phyloP scores from a whole-genome alignment of 1,284 basidiomycete species.

The Trichosporon faecale region DNA sequence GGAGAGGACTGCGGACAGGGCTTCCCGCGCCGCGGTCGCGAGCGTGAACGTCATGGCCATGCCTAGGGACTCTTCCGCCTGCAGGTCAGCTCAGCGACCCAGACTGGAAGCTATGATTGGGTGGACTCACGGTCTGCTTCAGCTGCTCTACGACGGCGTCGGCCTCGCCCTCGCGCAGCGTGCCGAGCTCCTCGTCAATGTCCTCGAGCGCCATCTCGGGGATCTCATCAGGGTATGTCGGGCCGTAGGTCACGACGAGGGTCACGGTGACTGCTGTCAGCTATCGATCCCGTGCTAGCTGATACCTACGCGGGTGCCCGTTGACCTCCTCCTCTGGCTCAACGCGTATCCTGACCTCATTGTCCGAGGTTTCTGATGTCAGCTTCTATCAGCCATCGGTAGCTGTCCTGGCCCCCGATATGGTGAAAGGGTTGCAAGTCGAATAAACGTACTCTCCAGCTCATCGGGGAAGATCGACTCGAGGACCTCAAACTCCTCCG shows the following conservation, averaged over 20 bases:
- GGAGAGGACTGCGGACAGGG: conserved; percentile 64
- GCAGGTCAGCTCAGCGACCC: background rate
- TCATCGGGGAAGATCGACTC: conserved; percentile 95
- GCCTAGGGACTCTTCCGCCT: conserved; percentile 87
- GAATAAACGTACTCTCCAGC: conserved; percentile 70
- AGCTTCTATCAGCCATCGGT: conserved; percentile 49
- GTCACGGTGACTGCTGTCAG: conserved; percentile 65
- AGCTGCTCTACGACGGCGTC: conserved; percentile 65
- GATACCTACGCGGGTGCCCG: conserved; percentile 32
- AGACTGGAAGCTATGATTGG: background rate
- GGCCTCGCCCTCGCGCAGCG: conserved; percentile 58
- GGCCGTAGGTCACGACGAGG: conserved; percentile 67
- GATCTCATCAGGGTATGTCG: conserved; percentile 69
- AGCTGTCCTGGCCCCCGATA: background rate
- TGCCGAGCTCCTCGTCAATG: conserved; percentile 57
- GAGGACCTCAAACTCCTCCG: conserved; percentile 89
- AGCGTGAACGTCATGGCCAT: conserved; percentile 99
- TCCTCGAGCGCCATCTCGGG: conserved; percentile 70
- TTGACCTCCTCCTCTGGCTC: conserved; percentile 73
- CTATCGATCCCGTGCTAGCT: background rate
- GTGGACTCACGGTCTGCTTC: conserved; percentile 56
- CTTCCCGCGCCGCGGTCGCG: conserved; percentile 79
- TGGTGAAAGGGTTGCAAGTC: background rate
- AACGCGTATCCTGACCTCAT: conserved; percentile 75
- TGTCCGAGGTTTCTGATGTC: conserved; percentile 75